Evolutionary conservation across 202 grass and related monocot genomes (phyloP).

Genomic region (Schoenoplectus tabernaemontani): DNA sequence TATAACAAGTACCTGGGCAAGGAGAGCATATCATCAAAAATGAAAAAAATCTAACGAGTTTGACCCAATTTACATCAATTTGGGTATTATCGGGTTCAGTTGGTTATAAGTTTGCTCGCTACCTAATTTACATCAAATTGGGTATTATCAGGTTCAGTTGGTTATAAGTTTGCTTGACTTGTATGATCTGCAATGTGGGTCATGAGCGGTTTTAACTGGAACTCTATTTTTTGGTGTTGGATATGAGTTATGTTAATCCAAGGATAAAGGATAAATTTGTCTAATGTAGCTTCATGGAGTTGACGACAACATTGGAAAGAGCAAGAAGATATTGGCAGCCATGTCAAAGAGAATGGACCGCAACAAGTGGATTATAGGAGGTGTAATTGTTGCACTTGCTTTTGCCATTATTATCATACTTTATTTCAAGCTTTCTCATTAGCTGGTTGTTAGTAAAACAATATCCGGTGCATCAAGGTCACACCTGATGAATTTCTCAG

Average conservation of each 20-base stretch:
- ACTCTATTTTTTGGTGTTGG: neutral
- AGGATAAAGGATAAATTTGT: neutral
- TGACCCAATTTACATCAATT: neutral
- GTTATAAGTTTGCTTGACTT: neutral
- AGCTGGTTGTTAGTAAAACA: neutral
- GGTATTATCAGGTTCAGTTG: no score
- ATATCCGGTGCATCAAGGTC: neutral
- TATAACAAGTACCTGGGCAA: neutral
- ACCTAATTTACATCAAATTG: no score
- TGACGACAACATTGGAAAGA: conserved; percentile 85
- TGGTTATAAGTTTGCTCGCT: no score
- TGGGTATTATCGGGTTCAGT: neutral
- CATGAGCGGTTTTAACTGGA: neutral
- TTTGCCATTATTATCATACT: conserved; percentile 75
- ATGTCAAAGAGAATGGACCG: conserved; percentile 94
- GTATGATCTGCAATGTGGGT: neutral
- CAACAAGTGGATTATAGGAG: conserved; percentile 84
- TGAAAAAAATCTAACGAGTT: neutral
- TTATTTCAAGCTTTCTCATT: conserved; percentile 61
- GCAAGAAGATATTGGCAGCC: conserved; percentile 65
- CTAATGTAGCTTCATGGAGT: conserved; percentile 65
- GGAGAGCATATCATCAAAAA: neutral
- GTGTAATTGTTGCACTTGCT: conserved; percentile 42
- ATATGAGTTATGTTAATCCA: conserved; percentile 12
- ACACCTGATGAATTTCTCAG: neutral